Evolutionary conservation across 176 grass and related monocot species (phyloP).

Genomic region (Aegilops umbellulata): DNA sequence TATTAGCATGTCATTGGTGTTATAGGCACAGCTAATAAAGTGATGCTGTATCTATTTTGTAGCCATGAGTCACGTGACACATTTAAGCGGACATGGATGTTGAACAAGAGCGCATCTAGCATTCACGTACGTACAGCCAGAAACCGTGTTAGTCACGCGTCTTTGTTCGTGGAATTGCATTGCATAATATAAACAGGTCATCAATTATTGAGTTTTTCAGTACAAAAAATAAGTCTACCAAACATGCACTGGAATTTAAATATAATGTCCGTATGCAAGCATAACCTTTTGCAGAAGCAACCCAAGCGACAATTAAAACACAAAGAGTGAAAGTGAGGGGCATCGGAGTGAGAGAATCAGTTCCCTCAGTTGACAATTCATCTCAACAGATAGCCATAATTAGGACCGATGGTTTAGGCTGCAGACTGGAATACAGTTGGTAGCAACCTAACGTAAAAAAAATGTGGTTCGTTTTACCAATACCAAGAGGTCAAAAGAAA

Average conservation of each 20-base stretch:
- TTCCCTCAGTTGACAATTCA: neutral
- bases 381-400: slow-evolving; percentile 1
- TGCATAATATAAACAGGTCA: slow-evolving; percentile 6
- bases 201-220: neutral
- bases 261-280: neutral
- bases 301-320: neutral
- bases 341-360: neutral
- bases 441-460: neutral
- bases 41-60: neutral
- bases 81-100: neutral
- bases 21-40: neutral
- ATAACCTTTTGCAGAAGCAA: slow-evolving; percentile 7
- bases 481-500: neutral
- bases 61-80: slow-evolving; percentile 5
- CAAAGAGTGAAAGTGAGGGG: neutral
- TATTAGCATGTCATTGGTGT: neutral
- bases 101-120: neutral
- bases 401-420: neutral
- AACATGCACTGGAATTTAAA: neutral
- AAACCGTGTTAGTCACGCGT: neutral
- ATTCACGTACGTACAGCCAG: neutral
- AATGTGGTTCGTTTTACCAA: neutral
- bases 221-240: neutral
- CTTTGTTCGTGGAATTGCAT: neutral
- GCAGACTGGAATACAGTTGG: neutral